Base-by-base conservation (phyloP, 2,329 filamentous ascomycete species). In the Fusarium albosuccineum region DNA sequence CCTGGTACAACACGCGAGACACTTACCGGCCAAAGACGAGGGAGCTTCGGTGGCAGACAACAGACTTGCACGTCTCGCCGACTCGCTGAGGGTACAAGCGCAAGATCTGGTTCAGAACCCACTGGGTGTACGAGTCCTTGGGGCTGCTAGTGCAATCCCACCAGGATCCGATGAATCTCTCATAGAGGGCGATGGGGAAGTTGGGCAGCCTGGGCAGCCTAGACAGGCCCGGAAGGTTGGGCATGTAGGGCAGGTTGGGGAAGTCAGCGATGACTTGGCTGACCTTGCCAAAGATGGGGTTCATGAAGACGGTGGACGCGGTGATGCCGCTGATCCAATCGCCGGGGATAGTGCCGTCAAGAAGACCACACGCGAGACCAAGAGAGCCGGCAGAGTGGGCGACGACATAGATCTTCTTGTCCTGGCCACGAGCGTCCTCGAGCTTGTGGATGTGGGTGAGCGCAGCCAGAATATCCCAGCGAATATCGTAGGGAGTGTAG, bases 371-470 rank as follows among this genome's bases (percentile, higher is more conserved):
- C 0, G 85, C 78, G 52, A 87, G 82, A 1, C 87, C 86, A 1
- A 90, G 84, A 48, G 86, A 85, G 16, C 88, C 89, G 79, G 88
- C 86, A 74, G 88, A 91, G 76, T 91, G 88, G 1, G 85, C 82
- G 41, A 91, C 81, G 9, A 83, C 82, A 74, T 91, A 90, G 33
- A 88, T 76, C 54, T 81, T 82, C 5, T 13, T 7, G 13, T 34
- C 63, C 3, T 73, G 67, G 22, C 74, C 69, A 6, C 33, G 41
- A 9, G 13, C 26, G 61, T 78, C 79, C 4, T 74, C 62, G 30
- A 33, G 30, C 39, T 78, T 66, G 6, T 86, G 83, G 57, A 90
- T 86, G 67, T 81, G 78, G 58, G 85, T 78, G 13, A 90, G 75
- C 29, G 83, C 85, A 3, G 87, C 88, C 37, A 77, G 79, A 36